A percentile compares a stretch with the other conserved stretches of the same genome.
Evolutionary conservation across 75 land plant genomes (phyloP).

Genomic region (Picea sitchensis): DNA sequence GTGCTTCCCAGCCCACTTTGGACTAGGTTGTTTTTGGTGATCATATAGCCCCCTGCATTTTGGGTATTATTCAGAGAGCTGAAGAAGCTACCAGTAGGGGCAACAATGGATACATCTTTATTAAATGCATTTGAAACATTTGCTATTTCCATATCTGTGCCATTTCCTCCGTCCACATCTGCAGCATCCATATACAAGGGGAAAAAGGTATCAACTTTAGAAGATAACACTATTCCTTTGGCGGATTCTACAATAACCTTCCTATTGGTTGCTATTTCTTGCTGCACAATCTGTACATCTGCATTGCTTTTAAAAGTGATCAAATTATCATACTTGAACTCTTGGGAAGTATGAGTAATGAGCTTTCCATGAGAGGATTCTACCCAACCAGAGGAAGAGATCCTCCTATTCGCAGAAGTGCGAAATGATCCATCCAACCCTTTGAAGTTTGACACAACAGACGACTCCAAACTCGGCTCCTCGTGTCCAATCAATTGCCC

Average conservation of each 20-base stretch:
- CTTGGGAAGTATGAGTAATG: conserved; percentile 24
- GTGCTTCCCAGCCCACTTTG: conserved; percentile 27
- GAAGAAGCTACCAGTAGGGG: conserved; percentile 7
- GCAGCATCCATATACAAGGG: neutral
- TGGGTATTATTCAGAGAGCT: conserved; percentile 12
- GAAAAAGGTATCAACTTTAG: conserved; percentile 11
- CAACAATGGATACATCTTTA: conserved; percentile 3
- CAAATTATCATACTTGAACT: conserved; percentile 14
- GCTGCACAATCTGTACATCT: conserved; percentile 10
- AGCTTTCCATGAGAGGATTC: conserved; percentile 38
- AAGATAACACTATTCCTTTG: neutral
- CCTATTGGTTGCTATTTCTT: conserved; percentile 17
- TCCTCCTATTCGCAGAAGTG: conserved; percentile 13
- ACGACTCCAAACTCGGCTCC: conserved; percentile 1
- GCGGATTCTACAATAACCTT: conserved; percentile 15
- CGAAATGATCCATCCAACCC: conserved; percentile 30
- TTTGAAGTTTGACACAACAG: conserved; percentile 8
- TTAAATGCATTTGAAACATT: conserved; percentile 10
- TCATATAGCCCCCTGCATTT: conserved; percentile 16
- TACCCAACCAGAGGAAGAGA: conserved; percentile 36
- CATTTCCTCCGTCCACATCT: conserved; percentile 11
- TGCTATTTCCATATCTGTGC: neutral
- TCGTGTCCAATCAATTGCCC: conserved; percentile 21
- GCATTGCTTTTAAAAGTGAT: conserved; percentile 12
- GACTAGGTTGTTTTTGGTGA: conserved; percentile 5